A percentile compares a stretch with the other conserved stretches of the same genome.
Evolutionary conservation across 192 early-diverging fungal species (phyloP).

Genomic region (Endogone sp.): DNA sequence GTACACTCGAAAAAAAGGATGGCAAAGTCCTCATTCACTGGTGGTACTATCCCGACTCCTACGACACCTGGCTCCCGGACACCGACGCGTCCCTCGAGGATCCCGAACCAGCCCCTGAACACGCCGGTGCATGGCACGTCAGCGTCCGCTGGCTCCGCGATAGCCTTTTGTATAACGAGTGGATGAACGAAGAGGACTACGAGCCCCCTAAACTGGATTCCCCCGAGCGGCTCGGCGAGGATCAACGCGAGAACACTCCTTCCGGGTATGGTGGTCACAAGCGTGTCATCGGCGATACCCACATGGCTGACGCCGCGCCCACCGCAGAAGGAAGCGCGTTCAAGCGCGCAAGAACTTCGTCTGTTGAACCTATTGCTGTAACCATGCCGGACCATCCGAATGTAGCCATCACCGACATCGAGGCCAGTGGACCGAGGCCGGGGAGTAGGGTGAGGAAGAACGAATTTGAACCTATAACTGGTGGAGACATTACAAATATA

Average conservation of each 20-base stretch:
- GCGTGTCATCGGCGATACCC: constrained; percentile 9
- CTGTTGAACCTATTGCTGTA: background rate
- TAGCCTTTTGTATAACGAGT: constrained; percentile 69
- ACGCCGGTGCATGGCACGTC: constrained; percentile 67
- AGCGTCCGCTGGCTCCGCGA: constrained; percentile 72
- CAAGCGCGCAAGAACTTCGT: background rate
- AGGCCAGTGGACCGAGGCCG: constrained; percentile 41
- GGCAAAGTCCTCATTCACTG: constrained; percentile 67
- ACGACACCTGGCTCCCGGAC: constrained; percentile 68
- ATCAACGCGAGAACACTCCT: background rate
- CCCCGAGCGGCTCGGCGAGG: background rate
- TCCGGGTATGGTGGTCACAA: background rate
- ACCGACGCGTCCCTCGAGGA: constrained; percentile 58
- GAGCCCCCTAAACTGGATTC: constrained; percentile 27
- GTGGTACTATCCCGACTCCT: constrained; percentile 82
- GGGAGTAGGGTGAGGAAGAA: constrained; percentile 49
- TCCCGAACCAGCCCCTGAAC: constrained; percentile 55
- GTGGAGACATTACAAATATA: constrained; percentile 60
- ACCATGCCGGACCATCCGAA: constrained; percentile 24
- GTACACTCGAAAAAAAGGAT: constrained; percentile 56
- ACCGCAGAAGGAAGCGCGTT: background rate
- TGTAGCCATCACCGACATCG: constrained; percentile 44
- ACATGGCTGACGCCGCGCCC: constrained; percentile 9
- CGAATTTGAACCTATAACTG: constrained; percentile 59
- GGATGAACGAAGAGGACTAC: constrained; percentile 89